Evolutionary conservation across 2,329 filamentous ascomycete species (phyloP), one percentile per base, ranked within the genome.

Genomic region (Aspergillus neoniger): DNA sequence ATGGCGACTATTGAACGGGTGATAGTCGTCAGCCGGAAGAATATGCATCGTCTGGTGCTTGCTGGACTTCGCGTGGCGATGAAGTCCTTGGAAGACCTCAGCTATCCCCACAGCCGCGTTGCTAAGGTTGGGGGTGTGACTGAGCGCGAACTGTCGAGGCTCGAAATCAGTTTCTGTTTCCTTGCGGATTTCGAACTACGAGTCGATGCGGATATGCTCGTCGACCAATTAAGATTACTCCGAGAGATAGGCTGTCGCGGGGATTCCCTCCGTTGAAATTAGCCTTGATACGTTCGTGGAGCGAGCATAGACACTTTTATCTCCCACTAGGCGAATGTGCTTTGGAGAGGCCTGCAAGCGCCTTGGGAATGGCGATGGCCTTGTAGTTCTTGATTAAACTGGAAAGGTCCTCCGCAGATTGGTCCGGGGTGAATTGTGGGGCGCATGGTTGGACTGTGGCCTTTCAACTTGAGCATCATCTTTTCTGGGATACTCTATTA

Each of bases 1-100:
- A 82, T 98, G 44, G 90, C 89, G 0, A 87, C 94, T 12, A 83
- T 89, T 48, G 91, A 96, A 72, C 86, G 86, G 66, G 85, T 89
- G 23, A 89, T 98, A 21, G 88, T 89, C 0, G 89, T 96, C 7
- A 96, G 92, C 2, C 84, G 85, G 59, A 86, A 91, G 59, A 98
- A 96, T 64, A 89, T 91, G 63, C 94, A 99, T 75, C 87, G 95
- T 2, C 80, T 98, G 7, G 83, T 96, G 32, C 84, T 99, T 15
- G 93, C 92, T 0, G 91, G 90, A 6, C 82, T 97, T 56, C 83
- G 93, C 38, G 91, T 97, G 3, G 92, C 94, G 14, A 95, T 93
- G 85, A 99, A 98, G 79, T 91, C 92, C 0, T 80, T 97, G n/a
- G 94, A 99, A 76, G 94, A 98, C 74, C 83, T 94, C 57, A 91